A percentile compares a stretch with the other conserved stretches of the same genome.
phyloP scores from a whole-genome alignment of 805 yeast genomes.

The Cyberlindnera meyerae region DNA sequence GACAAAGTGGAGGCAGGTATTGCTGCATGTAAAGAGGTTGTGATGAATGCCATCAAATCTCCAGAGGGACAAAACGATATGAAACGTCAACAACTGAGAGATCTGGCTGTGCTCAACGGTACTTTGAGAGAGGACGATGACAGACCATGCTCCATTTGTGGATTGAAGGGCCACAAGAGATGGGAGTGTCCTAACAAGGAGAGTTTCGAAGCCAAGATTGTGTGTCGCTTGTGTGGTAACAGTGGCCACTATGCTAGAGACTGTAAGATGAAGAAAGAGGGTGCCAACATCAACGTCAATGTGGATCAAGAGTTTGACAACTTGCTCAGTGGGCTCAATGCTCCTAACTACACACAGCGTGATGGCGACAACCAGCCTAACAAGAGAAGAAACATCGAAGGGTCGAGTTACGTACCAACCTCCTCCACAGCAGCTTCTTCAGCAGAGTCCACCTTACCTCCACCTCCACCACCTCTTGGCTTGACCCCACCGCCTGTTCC shows the following conservation, averaged over 20 bases:
- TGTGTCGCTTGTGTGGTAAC: slow-evolving; percentile 76
- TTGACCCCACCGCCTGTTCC: slow-evolving; percentile 22
- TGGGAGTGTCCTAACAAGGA: slow-evolving; percentile 58
- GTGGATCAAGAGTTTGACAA: slow-evolving; percentile 47
- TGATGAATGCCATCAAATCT: slow-evolving; percentile 77
- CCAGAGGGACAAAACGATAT: slow-evolving; percentile 93
- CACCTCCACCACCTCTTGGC: slow-evolving; percentile 9
- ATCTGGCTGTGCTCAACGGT: slow-evolving; percentile 91
- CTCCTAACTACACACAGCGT: slow-evolving; percentile 15
- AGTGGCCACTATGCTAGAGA: slow-evolving; percentile 87
- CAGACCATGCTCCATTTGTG: slow-evolving; percentile 60
- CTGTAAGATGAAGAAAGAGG: slow-evolving; percentile 41
- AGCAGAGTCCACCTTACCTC: slow-evolving; percentile 22
- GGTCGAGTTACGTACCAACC: slow-evolving; percentile 6
- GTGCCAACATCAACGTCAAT: slow-evolving; percentile 9
- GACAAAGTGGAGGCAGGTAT: slow-evolving; percentile 74
- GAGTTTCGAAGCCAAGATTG: slow-evolving; percentile 47
- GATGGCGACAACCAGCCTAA: slow-evolving; percentile 5
- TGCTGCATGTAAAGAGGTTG: slow-evolving; percentile 64
- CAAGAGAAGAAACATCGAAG: slow-evolving; percentile 15
- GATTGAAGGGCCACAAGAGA: slow-evolving; percentile 58
- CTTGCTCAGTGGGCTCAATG: slow-evolving; percentile 46
- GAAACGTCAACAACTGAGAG: slow-evolving; percentile 86
- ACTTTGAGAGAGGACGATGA: slow-evolving; percentile 79
- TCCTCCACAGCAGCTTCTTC: neutral